Evolutionary conservation across 2,329 filamentous ascomycete species (phyloP), one percentile per base, ranked within the genome.

Genomic region (Diaporthe helianthi): DNA sequence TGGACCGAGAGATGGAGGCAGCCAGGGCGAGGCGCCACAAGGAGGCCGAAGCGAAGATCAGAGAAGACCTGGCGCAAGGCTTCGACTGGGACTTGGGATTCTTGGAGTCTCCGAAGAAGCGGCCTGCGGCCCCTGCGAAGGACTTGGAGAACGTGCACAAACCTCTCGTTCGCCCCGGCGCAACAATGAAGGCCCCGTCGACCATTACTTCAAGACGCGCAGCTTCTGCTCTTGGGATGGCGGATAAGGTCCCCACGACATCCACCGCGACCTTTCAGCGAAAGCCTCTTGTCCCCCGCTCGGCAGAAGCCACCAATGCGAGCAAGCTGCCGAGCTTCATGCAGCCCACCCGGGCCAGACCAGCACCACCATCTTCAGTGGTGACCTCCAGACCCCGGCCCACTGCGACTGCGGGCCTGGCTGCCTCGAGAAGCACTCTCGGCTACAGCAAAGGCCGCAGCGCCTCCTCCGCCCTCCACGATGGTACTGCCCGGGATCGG

Each of bases 371-470:
- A 70, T 84, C 84, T 64, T 77, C 80, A n/a, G 74, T 79, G 7
- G 74, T 80, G 6, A 52, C 61, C n/a, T 51, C 65, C 19, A 61
- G 58, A 4, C 61, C 63, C n/a, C 80, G 82, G 9, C 77, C 80
- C 58, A 80, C 84, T 0, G 83, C 84, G 12, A 83, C 87, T 73
- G 85, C 85, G 10, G 83, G 86, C 13, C 85, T 87, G 26, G 87
- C 87, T 7, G 89, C 89, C 7, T 97, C 94, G 1, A 89, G 90
- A 72, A 94, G 89, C 67, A 97, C 94, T 0, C 86, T 97, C 51
- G 94, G 94, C 19, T 97, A 97, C 77, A 92, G 88, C 68, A 93
- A 92, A 78, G 94, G 94, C 41, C 88, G 93, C 41, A 83, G 83
- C 5, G 82, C 85, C 5, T 85, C 83, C 1, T 83, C 83, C 0